Base-by-base conservation (phyloP, 331 rosid species). In the Stylosanthes scabra region DNA sequence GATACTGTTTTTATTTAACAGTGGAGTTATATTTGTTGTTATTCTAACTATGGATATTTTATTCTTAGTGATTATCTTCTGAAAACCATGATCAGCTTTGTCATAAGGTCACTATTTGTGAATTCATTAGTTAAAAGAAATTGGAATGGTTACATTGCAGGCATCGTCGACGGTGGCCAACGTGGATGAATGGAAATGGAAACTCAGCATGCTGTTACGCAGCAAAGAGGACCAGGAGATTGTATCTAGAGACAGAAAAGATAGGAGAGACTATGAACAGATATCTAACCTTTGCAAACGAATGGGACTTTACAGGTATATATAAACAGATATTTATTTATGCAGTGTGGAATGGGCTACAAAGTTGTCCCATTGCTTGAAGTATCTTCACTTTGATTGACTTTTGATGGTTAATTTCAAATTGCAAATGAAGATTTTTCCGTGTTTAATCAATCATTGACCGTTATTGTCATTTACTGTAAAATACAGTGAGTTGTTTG, bases 111-210 rank as follows among this genome's bases (percentile, higher is more conserved):
- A 55, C 45, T 13, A 4, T 46, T 49, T 41, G 56, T 57, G 47
- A 59, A 74, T 27, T 16, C 50, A 31, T 50, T 44, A 46, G 46
- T 75, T 78, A 9, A 74, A 62, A 72, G 76, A 59, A 64, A 34
- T 61, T 66, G 10, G 59, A 29, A 68, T 64, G 65, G 74, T 67
- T 11, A 47, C 11, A 47, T 55, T 74, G n/a, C 39, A 91, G 97
- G 94, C 90, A 37, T 93, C 97, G 0, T 93, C 98, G 63, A 91
- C 98, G 0, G 97, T 93, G 76, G 98, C 88, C 70, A 93, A 93
- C 82, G 94, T 93, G 16, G 98, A 93, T 41, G 98, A 93, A 85
- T 93, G 98, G 97, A 93, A 91, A 80, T 93, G 98, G 98, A 93
- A 93, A 62, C 90, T 93, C 81, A 87, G 98, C 87, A 73, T 93